Conservation (phyloP, 305 asterid species). For the Solanum hybrid region DNA sequence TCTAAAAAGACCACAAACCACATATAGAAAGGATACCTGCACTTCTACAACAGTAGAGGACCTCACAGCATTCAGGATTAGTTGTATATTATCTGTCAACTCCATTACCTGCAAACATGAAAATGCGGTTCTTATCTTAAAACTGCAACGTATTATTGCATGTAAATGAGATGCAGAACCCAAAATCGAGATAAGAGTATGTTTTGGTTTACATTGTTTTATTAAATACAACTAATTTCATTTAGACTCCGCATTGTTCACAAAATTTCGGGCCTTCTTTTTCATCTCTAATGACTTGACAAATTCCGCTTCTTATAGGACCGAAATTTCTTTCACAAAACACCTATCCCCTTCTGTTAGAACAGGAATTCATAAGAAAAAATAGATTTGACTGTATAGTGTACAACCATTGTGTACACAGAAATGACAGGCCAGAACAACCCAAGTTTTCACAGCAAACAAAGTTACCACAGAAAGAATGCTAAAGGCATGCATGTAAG, state of each 20-base stretch:
- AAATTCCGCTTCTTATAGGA: neutral
- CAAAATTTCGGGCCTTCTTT: neutral
- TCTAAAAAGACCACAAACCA: neutral
- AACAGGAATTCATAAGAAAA: neutral
- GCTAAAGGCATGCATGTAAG: neutral
- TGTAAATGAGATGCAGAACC: neutral
- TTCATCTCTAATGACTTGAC: neutral
- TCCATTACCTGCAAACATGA: constrained; percentile 3
- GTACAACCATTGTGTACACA: neutral
- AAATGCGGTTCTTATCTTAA: neutral
- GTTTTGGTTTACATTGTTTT: neutral
- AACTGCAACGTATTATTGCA: neutral
- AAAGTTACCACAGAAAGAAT: neutral
- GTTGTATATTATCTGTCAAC: constrained; percentile 12
- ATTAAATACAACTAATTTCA: neutral
- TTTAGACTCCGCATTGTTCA: neutral
- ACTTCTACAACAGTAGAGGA: constrained; percentile 13
- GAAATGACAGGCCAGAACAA: neutral
- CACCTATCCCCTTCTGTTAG: neutral
- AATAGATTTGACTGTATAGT: neutral
- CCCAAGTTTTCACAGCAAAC: neutral
- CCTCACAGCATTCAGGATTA: constrained; percentile 5
- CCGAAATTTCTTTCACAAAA: neutral
- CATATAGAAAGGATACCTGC: neutral
- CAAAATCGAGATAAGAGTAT: neutral